Percentiles rank a stretch among this genome's conserved stretches.
These are phyloP conservation scores for Jatropha podagrica DNA, from an alignment of 441 rosid genomes.

Conservation along the genomic window DNA sequence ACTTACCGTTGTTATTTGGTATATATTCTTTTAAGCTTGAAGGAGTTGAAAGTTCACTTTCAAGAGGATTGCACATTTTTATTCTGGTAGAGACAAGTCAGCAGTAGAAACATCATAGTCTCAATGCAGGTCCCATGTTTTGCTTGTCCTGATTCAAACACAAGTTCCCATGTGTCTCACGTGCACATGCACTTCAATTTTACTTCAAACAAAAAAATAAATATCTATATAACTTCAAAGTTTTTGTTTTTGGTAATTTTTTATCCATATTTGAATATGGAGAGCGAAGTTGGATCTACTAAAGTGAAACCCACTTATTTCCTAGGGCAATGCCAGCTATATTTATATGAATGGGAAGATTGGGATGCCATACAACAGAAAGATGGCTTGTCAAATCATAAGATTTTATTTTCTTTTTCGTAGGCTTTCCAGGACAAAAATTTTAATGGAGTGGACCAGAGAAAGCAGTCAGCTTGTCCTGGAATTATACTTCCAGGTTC, in stretches of 20 bases:
- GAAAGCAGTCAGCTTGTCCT: constrained; percentile 19
- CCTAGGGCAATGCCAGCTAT: constrained; percentile 1
- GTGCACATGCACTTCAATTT: neutral
- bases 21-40: neutral
- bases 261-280: too few species aligned
- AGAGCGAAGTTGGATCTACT: neutral
- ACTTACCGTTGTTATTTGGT: too few species aligned
- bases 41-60: neutral
- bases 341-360: neutral
- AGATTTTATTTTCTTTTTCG: neutral
- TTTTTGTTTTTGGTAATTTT: too few species aligned
- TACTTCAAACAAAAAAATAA: neutral
- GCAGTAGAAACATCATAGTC: neutral
- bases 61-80: neutral
- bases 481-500: neutral
- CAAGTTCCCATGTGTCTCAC: neutral
- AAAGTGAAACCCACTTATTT: neutral
- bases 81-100: neutral
- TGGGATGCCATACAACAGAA: neutral
- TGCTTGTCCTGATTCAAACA: neutral
- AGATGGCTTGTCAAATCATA: constrained; percentile 25
- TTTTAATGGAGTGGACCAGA: constrained; percentile 30
- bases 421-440: constrained; percentile 4
- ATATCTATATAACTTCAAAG: neutral
- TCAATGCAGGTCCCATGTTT: neutral